Base-by-base conservation (phyloP, 2,329 filamentous ascomycete genomes). In the Penicillium sp. region DNA sequence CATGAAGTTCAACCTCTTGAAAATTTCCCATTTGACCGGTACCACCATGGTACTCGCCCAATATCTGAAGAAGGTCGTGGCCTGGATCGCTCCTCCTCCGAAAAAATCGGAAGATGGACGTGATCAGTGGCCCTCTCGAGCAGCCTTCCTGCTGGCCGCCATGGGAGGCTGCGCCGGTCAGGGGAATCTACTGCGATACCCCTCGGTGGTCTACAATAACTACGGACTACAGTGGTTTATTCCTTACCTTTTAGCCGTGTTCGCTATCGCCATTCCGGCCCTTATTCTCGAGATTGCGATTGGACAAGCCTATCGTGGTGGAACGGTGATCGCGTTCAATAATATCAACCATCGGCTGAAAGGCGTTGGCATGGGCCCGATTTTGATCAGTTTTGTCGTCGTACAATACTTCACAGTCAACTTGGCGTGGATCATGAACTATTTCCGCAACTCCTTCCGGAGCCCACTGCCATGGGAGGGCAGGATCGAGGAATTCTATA, bases 191-290 rank as follows among this genome's bases (percentile, higher is more conserved):
- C 75, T 85, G 21, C 77, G 83, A 29, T 85, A 85, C 59, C 83
- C 83, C 2, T 84, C 82, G 0, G 80, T 83, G 39, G 78, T 84
- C 2, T 86, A 83, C 77, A 85, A 85, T 72, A 85, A 85, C 67
- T 78, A 83, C 55, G 83, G 83, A 3, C 73, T 85, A 6, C 83
- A 85, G 64, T 86, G 83, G 83, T 86, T 84, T 68, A 79, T 85
- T 19, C 83, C 83, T 0, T 86, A 85, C 60, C 66, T 85, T 5
- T 71, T 85, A 55, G 80, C 81, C 6, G 77, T 85, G 17, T 81
- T 83, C 57, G 69, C 84, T 12, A 77, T 86, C 56, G 82, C 82
- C 38, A 84, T 85, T 44, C 83, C 83, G 0, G 77, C 79, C 0
- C 75, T 85, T 38, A 78, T 84, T 13, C 77, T 85, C 23, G 83